Percentiles rank a stretch among this genome's conserved stretches.
Evolutionary conservation across 495 filamentous ascomycete genomes (phyloP).

Genomic region (Penicillium steckii): DNA sequence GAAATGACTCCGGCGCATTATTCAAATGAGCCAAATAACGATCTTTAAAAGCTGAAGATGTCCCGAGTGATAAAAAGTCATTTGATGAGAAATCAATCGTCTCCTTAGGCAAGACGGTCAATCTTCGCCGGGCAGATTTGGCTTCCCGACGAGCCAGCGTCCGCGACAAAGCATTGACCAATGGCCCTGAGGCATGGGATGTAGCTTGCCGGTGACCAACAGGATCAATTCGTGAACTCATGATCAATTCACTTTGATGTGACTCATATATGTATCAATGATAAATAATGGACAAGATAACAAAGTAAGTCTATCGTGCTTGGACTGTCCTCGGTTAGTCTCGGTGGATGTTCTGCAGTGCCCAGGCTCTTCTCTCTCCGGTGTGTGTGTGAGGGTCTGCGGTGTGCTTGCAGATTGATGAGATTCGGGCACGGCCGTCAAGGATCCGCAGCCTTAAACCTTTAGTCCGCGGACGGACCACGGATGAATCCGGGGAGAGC

Average conservation of each 20-base stretch:
- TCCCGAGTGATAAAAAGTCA: constrained; percentile 46
- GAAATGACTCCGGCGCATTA: constrained; percentile 28
- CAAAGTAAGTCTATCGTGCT: too few species aligned
- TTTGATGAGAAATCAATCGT: constrained; percentile 48
- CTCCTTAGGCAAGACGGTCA: constrained; percentile 34
- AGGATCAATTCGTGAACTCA: not conserved
- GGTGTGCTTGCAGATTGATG: not conserved
- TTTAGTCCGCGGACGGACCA: constrained; percentile 5
- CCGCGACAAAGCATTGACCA: constrained; percentile 35
- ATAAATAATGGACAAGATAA: too few species aligned
- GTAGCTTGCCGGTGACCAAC: not conserved
- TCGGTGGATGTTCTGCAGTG: not conserved
- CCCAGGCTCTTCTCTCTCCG: too few species aligned
- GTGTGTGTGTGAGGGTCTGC: not conserved
- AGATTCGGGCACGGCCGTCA: constrained; percentile 1
- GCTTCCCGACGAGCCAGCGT: constrained; percentile 41
- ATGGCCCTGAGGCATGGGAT: constrained; percentile 11
- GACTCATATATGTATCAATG: too few species aligned
- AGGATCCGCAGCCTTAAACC: constrained; percentile 10
- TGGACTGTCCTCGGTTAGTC: not conserved
- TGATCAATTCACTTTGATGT: not conserved
- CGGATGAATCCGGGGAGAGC: constrained; percentile 12
- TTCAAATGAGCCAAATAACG: constrained; percentile 33
- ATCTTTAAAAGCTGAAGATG: constrained; percentile 29
- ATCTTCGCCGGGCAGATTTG: constrained; percentile 45